Evolutionary conservation across 441 rosid genomes (phyloP), one percentile per base, ranked within the genome.

Genomic region (Populus tomentosa): DNA sequence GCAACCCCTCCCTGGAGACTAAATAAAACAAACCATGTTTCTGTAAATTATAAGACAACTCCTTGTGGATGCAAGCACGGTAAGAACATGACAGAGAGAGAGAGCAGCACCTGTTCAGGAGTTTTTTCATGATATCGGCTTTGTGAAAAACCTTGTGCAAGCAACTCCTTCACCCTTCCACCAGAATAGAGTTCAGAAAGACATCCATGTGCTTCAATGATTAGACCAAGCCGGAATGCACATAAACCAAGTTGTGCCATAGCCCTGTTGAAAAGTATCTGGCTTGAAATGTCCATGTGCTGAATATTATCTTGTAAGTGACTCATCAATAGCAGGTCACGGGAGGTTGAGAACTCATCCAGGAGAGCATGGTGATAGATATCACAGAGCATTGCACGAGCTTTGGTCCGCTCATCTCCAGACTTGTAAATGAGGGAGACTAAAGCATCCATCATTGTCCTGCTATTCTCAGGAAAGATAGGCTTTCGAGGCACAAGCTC

Each of bases 341-440:
- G 32, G 32, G 32, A 30, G 32, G 32, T 30, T 30, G 32, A 30
- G 32, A 30, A 30, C 32, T 30, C 32, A 30, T 30, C 32, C 32
- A 30, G 32, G 32, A 30, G 32, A 30, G 32, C 32, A 30, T 30
- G 32, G 32, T 30, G 32, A 30, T 30, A 30, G 32, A 30, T 30
- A 30, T 92, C 97, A 24, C 97, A 92, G 10, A 90, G 85, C 93
- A 92, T 88, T 3, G 97, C 94, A 68, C 97, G 93, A 21, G 95
- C 97, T 85, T 88, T 90, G 11, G 97, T 92, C 46, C 94, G 82
- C 73, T 92, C 94, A 84, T 92, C 97, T 46, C 97, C 94, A 78
- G 81, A 62, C 83, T 88, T 88, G 89, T 92, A 92, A 46, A 88
- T 92, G 70, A 90, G 92, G 61, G 93, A 87, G 64, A 88, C 97